Conservation (phyloP, 2,329 filamentous ascomycete genomes). For the Lasiodiplodia citricola region DNA sequence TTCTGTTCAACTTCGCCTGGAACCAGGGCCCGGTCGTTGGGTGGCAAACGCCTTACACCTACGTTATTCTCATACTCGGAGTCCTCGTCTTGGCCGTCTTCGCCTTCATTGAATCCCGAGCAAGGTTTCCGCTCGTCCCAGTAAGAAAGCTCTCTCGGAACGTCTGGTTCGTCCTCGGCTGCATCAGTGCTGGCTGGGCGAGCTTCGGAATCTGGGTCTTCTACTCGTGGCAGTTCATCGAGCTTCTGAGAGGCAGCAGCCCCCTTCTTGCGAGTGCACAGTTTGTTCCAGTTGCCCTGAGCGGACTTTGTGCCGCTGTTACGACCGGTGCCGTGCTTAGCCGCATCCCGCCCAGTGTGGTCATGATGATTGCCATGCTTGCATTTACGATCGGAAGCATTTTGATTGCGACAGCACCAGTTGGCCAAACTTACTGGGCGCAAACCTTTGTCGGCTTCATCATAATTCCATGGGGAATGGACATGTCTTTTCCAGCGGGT, state of each 20-base stretch:
- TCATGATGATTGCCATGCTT: conserved; percentile 26
- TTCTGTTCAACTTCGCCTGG: conserved; percentile 72
- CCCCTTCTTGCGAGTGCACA: conserved; percentile 38
- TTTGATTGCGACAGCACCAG: conserved; percentile 40
- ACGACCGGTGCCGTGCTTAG: conserved; percentile 23
- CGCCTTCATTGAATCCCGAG: conserved; percentile 55
- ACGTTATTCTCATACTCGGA: conserved; percentile 63
- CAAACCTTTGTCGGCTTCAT: conserved; percentile 31
- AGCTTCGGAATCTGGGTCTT: conserved; percentile 40
- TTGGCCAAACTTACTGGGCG: conserved; percentile 45
- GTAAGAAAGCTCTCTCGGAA: conserved; percentile 56
- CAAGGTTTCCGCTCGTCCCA: conserved; percentile 62
- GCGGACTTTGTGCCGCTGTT: conserved; percentile 26
- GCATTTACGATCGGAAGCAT: conserved; percentile 34
- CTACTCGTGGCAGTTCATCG: conserved; percentile 39
- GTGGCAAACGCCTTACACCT: conserved; percentile 63
- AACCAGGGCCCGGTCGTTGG: conserved; percentile 67
- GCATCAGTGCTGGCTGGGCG: conserved; percentile 52
- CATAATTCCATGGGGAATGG: conserved; percentile 35
- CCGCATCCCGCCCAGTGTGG: conserved; percentile 9
- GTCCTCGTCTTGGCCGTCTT: conserved; percentile 61
- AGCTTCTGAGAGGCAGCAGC: conserved; percentile 32
- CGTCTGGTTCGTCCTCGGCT: conserved; percentile 61
- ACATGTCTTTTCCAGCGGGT: conserved; percentile 39
- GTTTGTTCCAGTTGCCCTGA: conserved; percentile 30